These are phyloP conservation scores for Arthrobotrys iridis DNA, from an alignment of 2,329 filamentous ascomycete genomes.

Conservation along the genomic window DNA sequence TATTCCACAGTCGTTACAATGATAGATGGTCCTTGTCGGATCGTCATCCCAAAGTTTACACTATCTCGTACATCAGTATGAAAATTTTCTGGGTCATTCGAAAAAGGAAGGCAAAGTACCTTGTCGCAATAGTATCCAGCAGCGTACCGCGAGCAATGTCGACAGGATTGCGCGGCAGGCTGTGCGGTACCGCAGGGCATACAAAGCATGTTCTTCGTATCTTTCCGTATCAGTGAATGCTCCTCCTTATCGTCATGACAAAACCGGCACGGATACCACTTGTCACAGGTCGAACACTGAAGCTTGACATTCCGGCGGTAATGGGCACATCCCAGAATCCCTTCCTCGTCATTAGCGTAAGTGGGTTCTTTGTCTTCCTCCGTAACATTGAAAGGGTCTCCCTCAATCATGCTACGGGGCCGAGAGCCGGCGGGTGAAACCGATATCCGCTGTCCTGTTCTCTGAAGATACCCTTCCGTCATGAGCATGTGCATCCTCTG, in stretches of 20 bases:
- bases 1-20: slow-evolving; percentile 95
- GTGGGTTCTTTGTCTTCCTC: slow-evolving; percentile 63
- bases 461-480: slow-evolving; percentile 71
- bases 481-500: slow-evolving; percentile 76
- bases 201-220: slow-evolving; percentile 95
- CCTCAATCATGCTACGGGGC: slow-evolving; percentile 63
- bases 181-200: slow-evolving; percentile 93
- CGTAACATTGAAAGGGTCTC: slow-evolving; percentile 55
- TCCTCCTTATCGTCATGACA: slow-evolving; percentile 88
- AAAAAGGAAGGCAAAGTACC: slow-evolving; percentile 51
- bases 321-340: slow-evolving; percentile 82
- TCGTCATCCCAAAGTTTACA: slow-evolving; percentile 99
- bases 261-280: slow-evolving; percentile 94
- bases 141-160: slow-evolving; percentile 77
- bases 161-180: slow-evolving; percentile 79
- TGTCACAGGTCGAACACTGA: slow-evolving; percentile 87
- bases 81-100: not conserved
- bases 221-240: slow-evolving; percentile 79
- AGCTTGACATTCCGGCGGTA: slow-evolving; percentile 96
- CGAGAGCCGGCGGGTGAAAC: slow-evolving; percentile 62
- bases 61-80: slow-evolving; percentile 18
- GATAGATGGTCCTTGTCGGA: slow-evolving; percentile 88
- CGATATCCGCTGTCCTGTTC: slow-evolving; percentile 57
- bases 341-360: slow-evolving; percentile 65
- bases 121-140: slow-evolving; percentile 93